Base-by-base conservation (phyloP, 2,329 filamentous ascomycete genomes). In the Xylariomycetidae sp. region DNA sequence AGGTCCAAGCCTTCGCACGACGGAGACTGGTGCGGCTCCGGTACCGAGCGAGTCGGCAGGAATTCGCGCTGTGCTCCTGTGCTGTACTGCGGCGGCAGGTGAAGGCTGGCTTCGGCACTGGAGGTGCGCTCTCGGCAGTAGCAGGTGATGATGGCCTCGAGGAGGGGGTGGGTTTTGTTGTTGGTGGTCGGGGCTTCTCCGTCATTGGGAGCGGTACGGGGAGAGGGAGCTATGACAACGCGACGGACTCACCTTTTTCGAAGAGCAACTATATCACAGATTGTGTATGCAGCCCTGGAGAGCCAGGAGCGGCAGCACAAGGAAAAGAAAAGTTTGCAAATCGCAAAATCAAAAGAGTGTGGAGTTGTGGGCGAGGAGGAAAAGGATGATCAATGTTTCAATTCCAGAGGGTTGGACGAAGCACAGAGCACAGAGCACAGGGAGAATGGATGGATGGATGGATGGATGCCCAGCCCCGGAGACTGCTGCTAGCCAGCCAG, bases 301-400 rank as follows among this genome's bases (percentile, higher is more conserved):
- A 62, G 59, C 63, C 64, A 64, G 64, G 63, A 57, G 58, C 62
- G 60, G 54, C 61, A 63, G 53, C 53, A 47, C 50, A 53, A 46
- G 51, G 50, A 49, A 49, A 45, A 43, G 46, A 44, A 41, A 45
- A 36, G 34, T 44, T 46, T 46, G 45, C 43, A 48, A 56, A 55
- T 50, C 49, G 49, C 56, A 51, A 55, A 57, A 44, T 44, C 38
- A 44, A 63, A 65, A 61, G 58, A 66, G 58, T 61, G 61, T 58
- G 61, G 60, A 60, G 63, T 58, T 62, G 55, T 56, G 54, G 53
- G 63, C 8, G n/a, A 23, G 20, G n/a, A 55, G 50, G 47, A 35
- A 54, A 50, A 57, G 53, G 45, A 52, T 53, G 47, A 54, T 45
- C 48, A 45, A 54, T 56, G 51, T 53, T 53, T 54, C 50, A 49